Percentiles rank a stretch among this genome's conserved stretches.
These are phyloP conservation scores for Colletotrichum agaves DNA, from an alignment of 2,329 filamentous ascomycete species.

Conservation along the genomic window DNA sequence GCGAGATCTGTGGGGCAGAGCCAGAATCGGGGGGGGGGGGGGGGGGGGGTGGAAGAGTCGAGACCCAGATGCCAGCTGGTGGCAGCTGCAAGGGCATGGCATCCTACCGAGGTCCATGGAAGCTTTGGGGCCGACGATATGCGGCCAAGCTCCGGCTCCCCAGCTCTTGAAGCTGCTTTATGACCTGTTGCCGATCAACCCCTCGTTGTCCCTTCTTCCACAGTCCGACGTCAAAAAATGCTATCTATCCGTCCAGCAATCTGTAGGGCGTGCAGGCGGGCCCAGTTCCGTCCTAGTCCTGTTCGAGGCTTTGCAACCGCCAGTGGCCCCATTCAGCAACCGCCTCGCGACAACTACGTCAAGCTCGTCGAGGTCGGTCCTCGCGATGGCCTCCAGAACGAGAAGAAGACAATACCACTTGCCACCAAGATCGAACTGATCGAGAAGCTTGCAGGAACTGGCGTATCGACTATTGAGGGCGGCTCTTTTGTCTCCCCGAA, in stretches of 20 bases:
- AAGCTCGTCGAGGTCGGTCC: slow-evolving; percentile 86
- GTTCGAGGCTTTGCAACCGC: slow-evolving; percentile 55
- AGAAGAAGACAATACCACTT: slow-evolving; percentile 76
- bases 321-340: slow-evolving; percentile 40
- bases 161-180: slow-evolving; percentile 11
- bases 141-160: slow-evolving; percentile 29
- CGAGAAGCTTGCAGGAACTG: slow-evolving; percentile 73
- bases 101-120: slow-evolving; percentile 10
- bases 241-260: slow-evolving; percentile 49
- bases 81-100: not conserved
- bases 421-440: slow-evolving; percentile 83
- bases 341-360: slow-evolving; percentile 55
- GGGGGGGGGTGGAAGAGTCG: no score
- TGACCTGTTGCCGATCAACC: slow-evolving; percentile 20
- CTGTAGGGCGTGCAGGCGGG: slow-evolving; percentile 52
- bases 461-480: slow-evolving; percentile 79
- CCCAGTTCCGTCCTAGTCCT: slow-evolving; percentile 44
- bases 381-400: slow-evolving; percentile 88
- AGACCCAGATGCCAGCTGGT: not conserved
- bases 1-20: not conserved
- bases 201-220: slow-evolving; percentile 4
- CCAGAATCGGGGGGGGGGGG: not conserved
- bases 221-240: slow-evolving; percentile 43
- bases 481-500: slow-evolving; percentile 86
- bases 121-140: slow-evolving; percentile 35